phyloP scores from a whole-genome alignment of 83 land plant genomes.

The Thuja plicata region DNA sequence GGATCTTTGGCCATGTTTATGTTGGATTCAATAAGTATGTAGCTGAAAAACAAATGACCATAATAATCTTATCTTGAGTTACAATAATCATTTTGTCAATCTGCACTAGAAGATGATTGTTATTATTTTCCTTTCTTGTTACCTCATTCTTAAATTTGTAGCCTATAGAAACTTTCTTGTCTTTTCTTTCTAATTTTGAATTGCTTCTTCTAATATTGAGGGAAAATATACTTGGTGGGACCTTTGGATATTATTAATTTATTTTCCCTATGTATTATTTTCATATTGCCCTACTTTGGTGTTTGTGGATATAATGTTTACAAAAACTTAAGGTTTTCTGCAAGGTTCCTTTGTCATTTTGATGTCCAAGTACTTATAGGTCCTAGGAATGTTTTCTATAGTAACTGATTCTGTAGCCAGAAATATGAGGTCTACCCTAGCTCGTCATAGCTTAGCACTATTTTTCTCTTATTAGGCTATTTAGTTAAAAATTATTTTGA shows the following conservation, averaged over 20 bases:
- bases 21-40: slow-evolving; percentile 19
- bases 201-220: background rate
- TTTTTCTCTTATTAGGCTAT: too few relatives aligned
- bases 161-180: background rate
- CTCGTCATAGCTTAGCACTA: too few relatives aligned
- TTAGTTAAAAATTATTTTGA: too few relatives aligned
- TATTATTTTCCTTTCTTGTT: background rate
- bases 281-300: background rate
- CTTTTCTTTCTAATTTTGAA: background rate
- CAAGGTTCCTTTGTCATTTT: background rate
- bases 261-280: background rate
- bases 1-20: slow-evolving; percentile 77
- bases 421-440: too few relatives aligned
- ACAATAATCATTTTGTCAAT: background rate
- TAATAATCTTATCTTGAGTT: background rate
- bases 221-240: background rate
- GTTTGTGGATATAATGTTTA: background rate
- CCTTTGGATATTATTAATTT: background rate
- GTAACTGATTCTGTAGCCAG: too few relatives aligned
- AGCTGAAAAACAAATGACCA: background rate
- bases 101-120: background rate
- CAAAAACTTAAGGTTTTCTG: background rate
- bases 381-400: too few relatives aligned
- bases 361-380: background rate
- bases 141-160: background rate